Evolutionary conservation across 2,329 filamentous ascomycete species (phyloP).

Genomic region (Curvularia verruculosa): DNA sequence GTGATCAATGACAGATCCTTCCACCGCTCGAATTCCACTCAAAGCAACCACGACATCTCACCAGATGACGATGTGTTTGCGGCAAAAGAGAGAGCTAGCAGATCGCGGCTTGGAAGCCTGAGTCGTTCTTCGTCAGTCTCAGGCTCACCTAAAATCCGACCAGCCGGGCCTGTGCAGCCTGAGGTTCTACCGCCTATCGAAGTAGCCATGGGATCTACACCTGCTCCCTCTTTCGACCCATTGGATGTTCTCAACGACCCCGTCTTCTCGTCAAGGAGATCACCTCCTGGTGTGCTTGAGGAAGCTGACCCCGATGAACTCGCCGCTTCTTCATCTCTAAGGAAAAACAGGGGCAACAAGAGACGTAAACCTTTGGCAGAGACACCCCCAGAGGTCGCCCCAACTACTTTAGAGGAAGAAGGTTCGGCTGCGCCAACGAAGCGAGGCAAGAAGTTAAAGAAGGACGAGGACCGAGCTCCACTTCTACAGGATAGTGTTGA

Average conservation of each 20-base stretch:
- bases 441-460: slow-evolving; percentile 40
- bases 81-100: slow-evolving; percentile 37
- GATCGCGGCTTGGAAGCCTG: slow-evolving; percentile 39
- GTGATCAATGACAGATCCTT: slow-evolving; percentile 52
- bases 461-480: slow-evolving; percentile 35
- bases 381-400: slow-evolving; percentile 8
- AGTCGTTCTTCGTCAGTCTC: slow-evolving; percentile 41
- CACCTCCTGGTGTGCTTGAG: slow-evolving; percentile 42
- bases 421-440: slow-evolving; percentile 22
- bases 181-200: slow-evolving; percentile 44
- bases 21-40: slow-evolving; percentile 39
- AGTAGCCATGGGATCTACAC: slow-evolving; percentile 41
- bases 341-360: slow-evolving; percentile 56
- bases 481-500: slow-evolving; percentile 40
- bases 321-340: slow-evolving; percentile 49
- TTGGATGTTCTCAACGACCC: slow-evolving; percentile 47
- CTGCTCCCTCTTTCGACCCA: slow-evolving; percentile 47
- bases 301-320: slow-evolving; percentile 47
- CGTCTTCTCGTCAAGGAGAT: slow-evolving; percentile 43
- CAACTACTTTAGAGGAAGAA: neutral
- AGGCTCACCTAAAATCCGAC: slow-evolving; percentile 32
- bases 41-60: slow-evolving; percentile 33
- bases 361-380: slow-evolving; percentile 26
- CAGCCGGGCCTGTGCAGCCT: slow-evolving; percentile 20
- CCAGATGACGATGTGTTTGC: slow-evolving; percentile 43